A percentile compares a stretch with the other conserved stretches of the same genome.
These are phyloP conservation scores for Colletotrichum melonis DNA, from an alignment of 2,329 filamentous ascomycete genomes.

Conservation along the genomic window DNA sequence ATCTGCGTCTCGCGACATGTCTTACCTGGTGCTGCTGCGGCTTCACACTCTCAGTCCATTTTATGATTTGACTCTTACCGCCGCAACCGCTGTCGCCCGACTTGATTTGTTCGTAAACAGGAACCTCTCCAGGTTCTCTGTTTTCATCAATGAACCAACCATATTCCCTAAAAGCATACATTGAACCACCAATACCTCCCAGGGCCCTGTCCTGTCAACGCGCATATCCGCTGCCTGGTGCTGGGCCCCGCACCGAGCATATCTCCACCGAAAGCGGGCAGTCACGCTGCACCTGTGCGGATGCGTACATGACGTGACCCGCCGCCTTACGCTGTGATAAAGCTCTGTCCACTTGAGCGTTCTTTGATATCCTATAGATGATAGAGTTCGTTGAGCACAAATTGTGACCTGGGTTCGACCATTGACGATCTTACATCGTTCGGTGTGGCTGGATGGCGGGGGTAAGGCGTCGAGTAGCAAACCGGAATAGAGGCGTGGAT, in stretches of 20 bases:
- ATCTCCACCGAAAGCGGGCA: neutral
- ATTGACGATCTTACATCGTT: neutral
- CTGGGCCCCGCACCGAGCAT: neutral
- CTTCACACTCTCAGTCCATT: too few species aligned
- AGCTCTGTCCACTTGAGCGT: too few species aligned
- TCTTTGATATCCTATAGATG: neutral
- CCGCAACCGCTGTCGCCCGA: too few species aligned
- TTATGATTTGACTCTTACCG: too few species aligned
- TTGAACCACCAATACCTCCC: neutral
- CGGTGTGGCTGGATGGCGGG: neutral
- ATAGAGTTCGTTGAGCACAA: neutral
- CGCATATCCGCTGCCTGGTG: neutral
- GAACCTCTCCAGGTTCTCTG: neutral
- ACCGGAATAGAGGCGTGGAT: neutral
- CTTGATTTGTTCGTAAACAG: neutral
- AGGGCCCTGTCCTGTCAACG: neutral
- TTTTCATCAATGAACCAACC: neutral
- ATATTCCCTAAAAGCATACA: neutral
- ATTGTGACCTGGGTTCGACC: too few species aligned
- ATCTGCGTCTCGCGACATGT: neutral
- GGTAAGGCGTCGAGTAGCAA: neutral
- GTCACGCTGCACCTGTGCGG: constrained; percentile 1
- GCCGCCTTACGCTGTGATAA: neutral
- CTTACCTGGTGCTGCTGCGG: neutral
- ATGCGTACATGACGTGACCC: neutral